Percentiles rank a stretch among this genome's conserved stretches.
Conservation (phyloP, 257 asterid species). For the Nicotiana undulata region DNA sequence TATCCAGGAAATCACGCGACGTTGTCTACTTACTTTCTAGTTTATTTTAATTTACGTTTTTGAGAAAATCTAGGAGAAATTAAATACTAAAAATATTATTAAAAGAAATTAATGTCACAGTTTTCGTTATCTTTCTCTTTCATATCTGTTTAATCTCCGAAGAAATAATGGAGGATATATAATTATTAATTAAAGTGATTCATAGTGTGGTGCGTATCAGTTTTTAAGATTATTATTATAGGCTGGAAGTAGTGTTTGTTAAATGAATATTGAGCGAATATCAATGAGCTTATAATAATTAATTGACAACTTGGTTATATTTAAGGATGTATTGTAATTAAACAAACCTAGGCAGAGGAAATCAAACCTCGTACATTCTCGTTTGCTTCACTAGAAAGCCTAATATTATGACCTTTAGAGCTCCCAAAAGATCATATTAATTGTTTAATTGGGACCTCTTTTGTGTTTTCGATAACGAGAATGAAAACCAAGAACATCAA, state of each 20-base stretch:
- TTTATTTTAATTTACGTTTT: not conserved
- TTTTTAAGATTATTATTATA: not conserved
- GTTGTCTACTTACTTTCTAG: not conserved
- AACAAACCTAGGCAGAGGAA: not conserved
- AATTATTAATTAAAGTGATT: not conserved
- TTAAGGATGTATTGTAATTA: not conserved
- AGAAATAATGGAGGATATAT: not conserved
- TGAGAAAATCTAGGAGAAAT: not conserved
- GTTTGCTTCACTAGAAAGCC: not conserved
- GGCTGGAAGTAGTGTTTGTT: not conserved
- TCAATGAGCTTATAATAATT: not conserved
- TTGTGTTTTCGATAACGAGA: not conserved
- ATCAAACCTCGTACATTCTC: slow-evolving; percentile 1
- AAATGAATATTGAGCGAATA: not conserved
- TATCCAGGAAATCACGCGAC: slow-evolving; percentile 5
- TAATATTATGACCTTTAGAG: not conserved
- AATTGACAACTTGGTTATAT: not conserved
- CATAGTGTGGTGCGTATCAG: not conserved
- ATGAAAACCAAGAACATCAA: not conserved
- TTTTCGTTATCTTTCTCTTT: too few species aligned
- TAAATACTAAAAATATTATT: not conserved
- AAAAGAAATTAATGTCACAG: not conserved
- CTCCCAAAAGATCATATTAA: not conserved
- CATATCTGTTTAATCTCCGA: too few species aligned
- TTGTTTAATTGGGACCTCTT: not conserved